These are phyloP conservation scores for Eucalyptus polyanthemos DNA, from an alignment of 345 rosid genomes.

Conservation along the genomic window DNA sequence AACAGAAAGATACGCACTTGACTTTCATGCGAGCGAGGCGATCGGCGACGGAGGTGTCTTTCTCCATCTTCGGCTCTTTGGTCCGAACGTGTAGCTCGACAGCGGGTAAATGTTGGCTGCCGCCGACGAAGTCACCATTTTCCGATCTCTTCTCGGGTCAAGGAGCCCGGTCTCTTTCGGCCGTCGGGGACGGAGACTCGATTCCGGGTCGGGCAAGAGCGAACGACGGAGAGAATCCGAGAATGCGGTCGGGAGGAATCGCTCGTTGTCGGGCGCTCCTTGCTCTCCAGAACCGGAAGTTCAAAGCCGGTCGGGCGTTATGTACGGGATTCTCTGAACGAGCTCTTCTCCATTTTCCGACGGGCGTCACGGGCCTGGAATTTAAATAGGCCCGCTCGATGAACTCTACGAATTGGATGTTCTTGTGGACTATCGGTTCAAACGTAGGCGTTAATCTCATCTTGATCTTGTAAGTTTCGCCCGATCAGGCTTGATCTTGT, in stretches of 20 bases:
- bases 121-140: constrained; percentile 70
- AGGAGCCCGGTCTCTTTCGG: not conserved
- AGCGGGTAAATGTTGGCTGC: constrained; percentile 89
- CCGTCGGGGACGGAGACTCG: not conserved
- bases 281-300: not conserved
- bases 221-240: not conserved
- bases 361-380: not conserved
- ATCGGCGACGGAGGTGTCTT: constrained; percentile 92
- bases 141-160: not conserved
- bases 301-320: not conserved
- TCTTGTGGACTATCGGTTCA: not conserved
- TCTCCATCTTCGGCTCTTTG: constrained; percentile 94
- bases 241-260: not conserved
- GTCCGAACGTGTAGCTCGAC: constrained; percentile 90
- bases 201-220: not conserved
- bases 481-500: not conserved
- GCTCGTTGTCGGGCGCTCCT: not conserved
- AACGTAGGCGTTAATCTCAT: not conserved
- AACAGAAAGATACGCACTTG: constrained; percentile 29
- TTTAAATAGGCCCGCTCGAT: not conserved
- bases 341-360: not conserved
- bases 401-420: not conserved
- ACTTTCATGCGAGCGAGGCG: constrained; percentile 99
- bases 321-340: not conserved
- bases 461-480: not conserved